Percentiles rank a stretch among this genome's conserved stretches.
Evolutionary conservation across 1,139 yeast species (phyloP).

Genomic region (Suhomyces bribrorum): DNA sequence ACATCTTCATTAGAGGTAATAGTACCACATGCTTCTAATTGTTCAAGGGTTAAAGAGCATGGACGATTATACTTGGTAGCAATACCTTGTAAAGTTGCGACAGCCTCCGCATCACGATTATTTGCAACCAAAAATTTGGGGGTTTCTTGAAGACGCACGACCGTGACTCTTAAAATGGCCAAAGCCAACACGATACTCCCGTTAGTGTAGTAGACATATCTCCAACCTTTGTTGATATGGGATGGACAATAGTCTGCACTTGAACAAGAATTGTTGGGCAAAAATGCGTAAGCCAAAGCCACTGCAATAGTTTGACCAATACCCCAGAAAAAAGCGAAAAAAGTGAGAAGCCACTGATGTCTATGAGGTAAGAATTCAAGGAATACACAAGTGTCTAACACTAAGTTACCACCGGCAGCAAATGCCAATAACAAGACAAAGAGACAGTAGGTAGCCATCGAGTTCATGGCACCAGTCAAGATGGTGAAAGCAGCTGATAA

Average conservation of each 20-base stretch:
- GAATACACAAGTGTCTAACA: constrained; percentile 32
- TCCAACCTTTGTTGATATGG: constrained; percentile 35
- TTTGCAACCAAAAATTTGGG: constrained; percentile 38
- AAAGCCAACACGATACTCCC: constrained; percentile 32
- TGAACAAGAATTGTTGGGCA: constrained; percentile 31
- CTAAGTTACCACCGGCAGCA: constrained; percentile 34
- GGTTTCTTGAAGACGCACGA: constrained; percentile 33
- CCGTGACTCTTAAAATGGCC: constrained; percentile 34
- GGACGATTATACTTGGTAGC: constrained; percentile 32
- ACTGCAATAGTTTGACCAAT: constrained; percentile 37
- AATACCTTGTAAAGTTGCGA: constrained; percentile 27
- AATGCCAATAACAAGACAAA: constrained; percentile 27
- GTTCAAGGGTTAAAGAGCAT: constrained; percentile 32
- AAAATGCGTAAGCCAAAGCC: constrained; percentile 34
- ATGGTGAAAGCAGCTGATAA: constrained; percentile 26
- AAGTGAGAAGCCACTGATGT: constrained; percentile 38
- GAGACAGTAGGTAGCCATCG: constrained; percentile 30
- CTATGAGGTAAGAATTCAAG: constrained; percentile 30
- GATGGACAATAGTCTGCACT: constrained; percentile 33
- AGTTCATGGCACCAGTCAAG: constrained; percentile 32
- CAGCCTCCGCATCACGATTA: constrained; percentile 38
- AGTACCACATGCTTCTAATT: constrained; percentile 30
- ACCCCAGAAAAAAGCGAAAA: constrained; percentile 42
- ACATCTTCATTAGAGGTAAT: constrained; percentile 21
- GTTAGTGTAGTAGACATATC: constrained; percentile 37